Evolutionary conservation across 2,329 filamentous ascomycete species (phyloP).

Genomic region (Fusarium longipes): DNA sequence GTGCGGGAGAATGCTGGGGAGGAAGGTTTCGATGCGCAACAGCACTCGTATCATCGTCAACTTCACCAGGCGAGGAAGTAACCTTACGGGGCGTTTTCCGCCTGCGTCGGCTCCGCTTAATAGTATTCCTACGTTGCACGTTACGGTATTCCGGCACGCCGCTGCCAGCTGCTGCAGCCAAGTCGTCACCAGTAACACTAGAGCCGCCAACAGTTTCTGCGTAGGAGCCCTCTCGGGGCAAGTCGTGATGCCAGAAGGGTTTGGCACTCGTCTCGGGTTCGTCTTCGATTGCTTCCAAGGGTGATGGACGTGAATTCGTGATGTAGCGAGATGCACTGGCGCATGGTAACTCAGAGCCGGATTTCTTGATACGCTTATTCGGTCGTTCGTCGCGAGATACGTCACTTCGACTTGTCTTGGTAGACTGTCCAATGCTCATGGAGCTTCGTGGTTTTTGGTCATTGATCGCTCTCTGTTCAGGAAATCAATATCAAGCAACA

Average conservation of each 20-base stretch:
- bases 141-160: constrained; percentile 39
- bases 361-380: constrained; percentile 42
- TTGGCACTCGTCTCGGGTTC: background rate
- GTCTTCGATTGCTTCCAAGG: constrained; percentile 31
- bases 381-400: constrained; percentile 23
- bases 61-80: background rate
- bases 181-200: constrained; percentile 28
- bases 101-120: constrained; percentile 13
- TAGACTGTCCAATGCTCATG: constrained; percentile 14
- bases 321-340: constrained; percentile 8
- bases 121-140: constrained; percentile 16
- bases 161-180: constrained; percentile 7
- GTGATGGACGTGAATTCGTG: background rate
- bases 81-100: constrained; percentile 4
- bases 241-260: constrained; percentile 9
- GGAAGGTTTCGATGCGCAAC: constrained; percentile 28
- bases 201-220: constrained; percentile 30
- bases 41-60: constrained; percentile 27
- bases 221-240: constrained; percentile 39
- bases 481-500: constrained; percentile 20
- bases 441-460: constrained; percentile 38
- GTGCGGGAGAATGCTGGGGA: constrained; percentile 13
- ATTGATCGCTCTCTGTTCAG: constrained; percentile 43
- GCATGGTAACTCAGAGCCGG: background rate
- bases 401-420: background rate